A percentile compares a stretch with the other conserved stretches of the same genome.
Conservation (phyloP, 352 stramenopile species). For the Pythium apleroticum region DNA sequence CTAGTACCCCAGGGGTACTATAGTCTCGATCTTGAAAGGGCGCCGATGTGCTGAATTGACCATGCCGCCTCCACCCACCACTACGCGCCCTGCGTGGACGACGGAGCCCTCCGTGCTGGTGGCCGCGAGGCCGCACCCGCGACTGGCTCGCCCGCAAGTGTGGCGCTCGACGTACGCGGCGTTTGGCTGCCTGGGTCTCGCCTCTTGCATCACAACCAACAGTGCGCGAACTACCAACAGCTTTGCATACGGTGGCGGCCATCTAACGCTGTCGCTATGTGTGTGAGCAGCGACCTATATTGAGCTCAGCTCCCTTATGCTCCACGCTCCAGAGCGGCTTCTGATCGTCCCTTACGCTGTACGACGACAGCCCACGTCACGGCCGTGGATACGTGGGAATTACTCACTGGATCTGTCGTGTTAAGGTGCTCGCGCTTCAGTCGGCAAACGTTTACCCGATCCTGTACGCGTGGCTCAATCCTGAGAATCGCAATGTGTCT, state of each 20-base stretch:
- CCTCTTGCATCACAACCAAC: conserved; percentile 30
- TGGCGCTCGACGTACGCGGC: conserved; percentile 19
- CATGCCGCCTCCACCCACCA: neutral
- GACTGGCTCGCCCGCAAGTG: conserved; percentile 12
- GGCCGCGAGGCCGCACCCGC: conserved; percentile 12
- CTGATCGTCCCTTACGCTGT: conserved; percentile 68
- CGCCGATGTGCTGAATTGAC: neutral
- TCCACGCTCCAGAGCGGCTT: conserved; percentile 55
- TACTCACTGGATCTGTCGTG: neutral
- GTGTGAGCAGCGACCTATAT: conserved; percentile 45
- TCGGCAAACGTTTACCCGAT: conserved; percentile 70
- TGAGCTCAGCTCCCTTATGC: conserved; percentile 59
- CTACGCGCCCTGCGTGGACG: conserved; percentile 8
- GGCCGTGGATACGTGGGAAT: neutral
- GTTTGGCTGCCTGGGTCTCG: conserved; percentile 25
- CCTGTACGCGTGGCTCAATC: conserved; percentile 67
- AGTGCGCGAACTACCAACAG: too few relatives aligned
- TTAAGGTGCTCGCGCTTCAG: conserved; percentile 67
- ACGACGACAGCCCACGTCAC: neutral
- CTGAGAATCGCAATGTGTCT: conserved; percentile 36
- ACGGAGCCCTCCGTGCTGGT: neutral
- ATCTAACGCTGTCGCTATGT: neutral
- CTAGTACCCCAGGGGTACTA: neutral
- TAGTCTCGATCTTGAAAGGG: neutral
- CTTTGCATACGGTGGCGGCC: neutral